phyloP scores from a whole-genome alignment of 306 rosid genomes.

The Parietaria judaica region DNA sequence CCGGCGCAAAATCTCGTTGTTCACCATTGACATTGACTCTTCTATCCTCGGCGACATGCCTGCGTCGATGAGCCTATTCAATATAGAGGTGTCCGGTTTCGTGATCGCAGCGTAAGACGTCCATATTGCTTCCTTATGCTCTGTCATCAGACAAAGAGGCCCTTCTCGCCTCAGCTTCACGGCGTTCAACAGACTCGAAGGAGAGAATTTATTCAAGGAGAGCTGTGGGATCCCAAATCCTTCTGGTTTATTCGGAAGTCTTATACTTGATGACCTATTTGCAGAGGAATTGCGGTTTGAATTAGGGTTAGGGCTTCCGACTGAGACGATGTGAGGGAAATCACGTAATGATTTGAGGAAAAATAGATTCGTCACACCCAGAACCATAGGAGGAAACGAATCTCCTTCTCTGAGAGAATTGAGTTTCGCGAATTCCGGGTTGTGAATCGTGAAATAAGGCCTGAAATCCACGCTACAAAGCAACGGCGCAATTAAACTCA shows the following conservation, averaged over 20 bases:
- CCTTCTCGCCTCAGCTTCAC: constrained; percentile 86
- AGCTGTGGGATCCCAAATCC: constrained; percentile 72
- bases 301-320: constrained; percentile 74
- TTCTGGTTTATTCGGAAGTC: constrained; percentile 44
- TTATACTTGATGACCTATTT: constrained; percentile 49
- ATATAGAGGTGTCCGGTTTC: constrained; percentile 82
- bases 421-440: constrained; percentile 61
- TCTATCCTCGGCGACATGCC: constrained; percentile 79
- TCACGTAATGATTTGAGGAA: constrained; percentile 79
- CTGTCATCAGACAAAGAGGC: constrained; percentile 95
- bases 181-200: constrained; percentile 64
- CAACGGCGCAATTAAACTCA: constrained; percentile 88
- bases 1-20: constrained; percentile 75
- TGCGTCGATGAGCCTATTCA: constrained; percentile 87
- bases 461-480: constrained; percentile 82
- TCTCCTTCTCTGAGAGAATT: constrained; percentile 69
- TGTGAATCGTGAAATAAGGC: constrained; percentile 94
- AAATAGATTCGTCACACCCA: constrained; percentile 92
- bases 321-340: constrained; percentile 73
- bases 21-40: constrained; percentile 89
- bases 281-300: constrained; percentile 39
- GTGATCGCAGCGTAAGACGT: constrained; percentile 69
- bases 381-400: constrained; percentile 62
- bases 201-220: constrained; percentile 67
- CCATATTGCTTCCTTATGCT: constrained; percentile 96